Conservation (phyloP, 345 rosid species). For the Eucalyptus regnans region DNA sequence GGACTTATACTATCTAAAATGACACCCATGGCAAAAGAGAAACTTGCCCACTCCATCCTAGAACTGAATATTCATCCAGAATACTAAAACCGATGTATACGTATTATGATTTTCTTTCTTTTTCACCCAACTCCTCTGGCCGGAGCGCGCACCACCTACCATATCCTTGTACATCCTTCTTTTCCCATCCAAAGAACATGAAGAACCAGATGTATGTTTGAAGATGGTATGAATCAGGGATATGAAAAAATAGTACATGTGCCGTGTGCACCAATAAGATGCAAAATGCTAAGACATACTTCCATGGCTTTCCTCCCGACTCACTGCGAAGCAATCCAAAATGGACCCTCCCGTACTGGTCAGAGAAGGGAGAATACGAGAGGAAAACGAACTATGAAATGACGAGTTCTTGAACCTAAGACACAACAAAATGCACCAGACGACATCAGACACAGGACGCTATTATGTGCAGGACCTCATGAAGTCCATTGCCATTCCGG, state of each 20-base stretch:
- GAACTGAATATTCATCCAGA: neutral
- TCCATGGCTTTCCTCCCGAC: neutral
- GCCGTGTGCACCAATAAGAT: neutral
- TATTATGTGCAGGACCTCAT: neutral
- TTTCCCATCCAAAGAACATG: neutral
- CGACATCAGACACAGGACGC: neutral
- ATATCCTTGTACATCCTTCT: neutral
- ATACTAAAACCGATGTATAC: neutral
- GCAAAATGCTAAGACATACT: neutral
- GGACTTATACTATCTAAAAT: neutral
- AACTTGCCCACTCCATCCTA: neutral
- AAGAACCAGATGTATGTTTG: neutral
- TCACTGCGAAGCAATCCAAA: neutral
- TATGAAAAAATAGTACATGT: neutral
- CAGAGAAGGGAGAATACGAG: neutral
- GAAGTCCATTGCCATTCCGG: neutral
- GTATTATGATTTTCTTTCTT: neutral
- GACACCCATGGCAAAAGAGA: neutral
- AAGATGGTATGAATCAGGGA: neutral
- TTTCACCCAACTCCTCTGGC: neutral
- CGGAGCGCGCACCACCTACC: neutral
- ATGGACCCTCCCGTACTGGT: neutral
- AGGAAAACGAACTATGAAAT: neutral
- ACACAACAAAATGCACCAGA: neutral
- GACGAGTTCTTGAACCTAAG: neutral